These are phyloP conservation scores for Mortierella sp. DNA, from an alignment of 371 early-diverging fungal genomes.

Conservation along the genomic window DNA sequence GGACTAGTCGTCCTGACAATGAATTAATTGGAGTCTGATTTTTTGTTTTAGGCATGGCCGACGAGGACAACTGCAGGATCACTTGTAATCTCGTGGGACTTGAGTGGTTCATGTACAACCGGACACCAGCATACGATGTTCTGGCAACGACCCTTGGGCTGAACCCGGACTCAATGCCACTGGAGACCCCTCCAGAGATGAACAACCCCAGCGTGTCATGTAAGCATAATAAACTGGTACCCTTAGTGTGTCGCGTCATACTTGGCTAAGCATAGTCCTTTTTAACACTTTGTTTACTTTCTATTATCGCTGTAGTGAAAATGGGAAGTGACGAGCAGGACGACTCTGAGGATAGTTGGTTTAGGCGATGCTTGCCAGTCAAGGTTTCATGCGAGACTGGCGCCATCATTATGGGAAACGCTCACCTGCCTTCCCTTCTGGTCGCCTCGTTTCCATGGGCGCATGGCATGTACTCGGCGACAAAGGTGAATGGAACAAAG, in stretches of 20 bases:
- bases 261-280: neutral
- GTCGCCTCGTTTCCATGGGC: constrained; percentile 73
- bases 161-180: constrained; percentile 46
- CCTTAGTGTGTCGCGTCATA: too few species aligned
- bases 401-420: constrained; percentile 82
- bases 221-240: neutral
- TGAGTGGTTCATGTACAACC: constrained; percentile 89
- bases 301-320: constrained; percentile 21
- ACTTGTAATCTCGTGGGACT: constrained; percentile 82
- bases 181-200: constrained; percentile 12
- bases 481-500: constrained; percentile 46
- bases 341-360: constrained; percentile 59
- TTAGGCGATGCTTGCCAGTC: constrained; percentile 76
- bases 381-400: constrained; percentile 80
- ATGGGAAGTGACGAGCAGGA: constrained; percentile 30
- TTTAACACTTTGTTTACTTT: neutral
- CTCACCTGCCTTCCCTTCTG: constrained; percentile 75
- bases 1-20: neutral
- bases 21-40: neutral
- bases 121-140: constrained; percentile 79
- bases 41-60: constrained; percentile 24
- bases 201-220: constrained; percentile 34
- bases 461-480: constrained; percentile 72
- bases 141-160: constrained; percentile 72
- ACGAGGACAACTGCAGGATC: constrained; percentile 70